Evolutionary conservation across 2,329 filamentous ascomycete genomes (phyloP).

Genomic region (Trichoderma simmonsii): DNA sequence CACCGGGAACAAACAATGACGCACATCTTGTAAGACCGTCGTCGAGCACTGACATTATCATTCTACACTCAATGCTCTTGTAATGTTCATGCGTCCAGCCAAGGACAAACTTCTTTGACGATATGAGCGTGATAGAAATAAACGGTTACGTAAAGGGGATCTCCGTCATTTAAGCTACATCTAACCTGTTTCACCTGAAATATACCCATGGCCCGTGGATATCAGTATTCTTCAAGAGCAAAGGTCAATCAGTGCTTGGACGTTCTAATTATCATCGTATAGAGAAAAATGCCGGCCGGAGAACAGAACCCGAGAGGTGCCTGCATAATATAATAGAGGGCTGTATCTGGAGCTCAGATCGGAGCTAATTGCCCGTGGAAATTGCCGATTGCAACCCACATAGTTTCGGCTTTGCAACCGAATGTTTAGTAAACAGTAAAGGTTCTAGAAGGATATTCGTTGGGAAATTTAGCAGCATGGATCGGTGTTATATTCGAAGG

Average conservation of each 20-base stretch:
- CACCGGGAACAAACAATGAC: neutral
- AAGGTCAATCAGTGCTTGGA: neutral
- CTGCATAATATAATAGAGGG: neutral
- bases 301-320: neutral
- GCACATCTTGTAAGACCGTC: neutral
- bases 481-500: neutral
- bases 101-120: rapidly evolving
- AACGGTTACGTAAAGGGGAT: rapidly evolving
- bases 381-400: neutral
- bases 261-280: too few relatives aligned
- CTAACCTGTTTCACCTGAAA: neutral
- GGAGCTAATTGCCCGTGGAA: neutral
- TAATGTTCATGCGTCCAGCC: neutral
- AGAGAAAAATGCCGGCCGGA: neutral
- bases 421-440: neutral
- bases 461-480: neutral
- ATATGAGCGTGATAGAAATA: neutral
- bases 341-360: neutral
- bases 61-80: neutral
- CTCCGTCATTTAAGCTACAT: neutral
- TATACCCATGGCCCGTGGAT: neutral
- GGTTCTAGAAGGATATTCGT: neutral
- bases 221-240: neutral
- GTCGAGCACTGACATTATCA: neutral
- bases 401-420: neutral